Conservation (phyloP, 1,284 basidiomycete species). For the Moesziomyces antarcticus region DNA sequence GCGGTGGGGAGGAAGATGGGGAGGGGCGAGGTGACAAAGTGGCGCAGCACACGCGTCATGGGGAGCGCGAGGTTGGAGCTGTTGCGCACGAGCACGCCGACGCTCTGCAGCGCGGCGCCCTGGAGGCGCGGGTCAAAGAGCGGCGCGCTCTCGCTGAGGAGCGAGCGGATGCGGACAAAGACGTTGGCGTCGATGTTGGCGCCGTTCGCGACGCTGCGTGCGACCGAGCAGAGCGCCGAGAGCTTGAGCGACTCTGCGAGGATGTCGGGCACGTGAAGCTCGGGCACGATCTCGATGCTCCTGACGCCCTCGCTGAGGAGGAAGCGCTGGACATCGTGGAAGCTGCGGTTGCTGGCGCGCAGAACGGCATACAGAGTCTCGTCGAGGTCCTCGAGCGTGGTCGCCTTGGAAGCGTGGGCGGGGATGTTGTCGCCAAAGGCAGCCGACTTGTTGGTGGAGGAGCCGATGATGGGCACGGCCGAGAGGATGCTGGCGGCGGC, state of each 20-base stretch:
- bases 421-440: constrained; percentile 64
- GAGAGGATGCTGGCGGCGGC: constrained; percentile 35
- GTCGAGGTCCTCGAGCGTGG: constrained; percentile 65
- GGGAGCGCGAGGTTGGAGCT: constrained; percentile 81
- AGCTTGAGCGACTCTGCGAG: constrained; percentile 76
- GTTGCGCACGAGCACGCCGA: constrained; percentile 82
- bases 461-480: constrained; percentile 36
- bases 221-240: constrained; percentile 83
- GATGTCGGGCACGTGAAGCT: constrained; percentile 55
- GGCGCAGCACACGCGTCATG: constrained; percentile 83
- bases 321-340: constrained; percentile 63
- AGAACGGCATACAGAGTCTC: constrained; percentile 44
- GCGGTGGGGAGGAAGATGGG: constrained; percentile 79
- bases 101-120: constrained; percentile 84
- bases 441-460: constrained; percentile 29
- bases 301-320: constrained; percentile 56
- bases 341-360: constrained; percentile 58
- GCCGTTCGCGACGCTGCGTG: constrained; percentile 72
- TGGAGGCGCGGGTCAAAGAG: constrained; percentile 83
- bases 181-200: constrained; percentile 73
- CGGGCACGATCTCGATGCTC: constrained; percentile 45
- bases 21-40: constrained; percentile 87
- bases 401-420: constrained; percentile 38
- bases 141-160: constrained; percentile 84
- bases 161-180: constrained; percentile 77